Evolutionary conservation across 352 stramenopile species (phyloP), one percentile per base, ranked within the genome.

Genomic region (Lagenidium giganteum): DNA sequence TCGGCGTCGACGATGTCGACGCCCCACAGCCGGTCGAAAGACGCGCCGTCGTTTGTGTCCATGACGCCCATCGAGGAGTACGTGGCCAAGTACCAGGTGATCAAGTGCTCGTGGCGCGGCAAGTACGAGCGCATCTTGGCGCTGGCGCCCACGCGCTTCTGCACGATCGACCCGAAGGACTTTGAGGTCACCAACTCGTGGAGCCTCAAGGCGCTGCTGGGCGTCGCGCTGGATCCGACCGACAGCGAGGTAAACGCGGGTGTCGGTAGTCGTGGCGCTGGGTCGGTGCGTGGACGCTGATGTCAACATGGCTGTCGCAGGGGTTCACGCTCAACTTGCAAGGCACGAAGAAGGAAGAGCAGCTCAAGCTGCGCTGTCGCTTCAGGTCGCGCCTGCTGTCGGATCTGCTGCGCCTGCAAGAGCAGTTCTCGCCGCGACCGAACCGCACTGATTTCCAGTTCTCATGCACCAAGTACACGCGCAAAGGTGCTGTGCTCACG

Each of bases 181-280:
- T 93, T 92, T 51, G 82, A 93, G 47, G 71, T 94, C 9, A 94
- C 82, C 32, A 94, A 94, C 48, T 89, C 80, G 30, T 94, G 82
- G 82, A 75, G 77, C 4, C 61, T 89, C 14, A 68, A 62, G 22
- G 58, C 72, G 21, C 53, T 93, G 5, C 37, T 74, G 2, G 60
- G 51, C 45, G 61, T 92, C 38, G 63, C 53, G 14, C 57, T 93
- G n/a, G 79, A 93, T 16, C 34, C 65, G 3, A 54, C 46, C 24
- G 81, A 93, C 43, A 23, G 36, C 5, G 57, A 87, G 36, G 61
- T 64, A 23, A 37, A 21, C 9, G 9, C 33, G n/a, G n/a, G 30
- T 18, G 12, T 6, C 13, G n/a, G 16, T 21, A 13, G 26, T 49
- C 5, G 3, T 42, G 7, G 13, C 14, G 22, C 42, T 40, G 14